Evolutionary conservation across 176 grass and related monocot genomes (phyloP), one percentile per base, ranked within the genome.

Genomic region (Oryza longistaminata): DNA sequence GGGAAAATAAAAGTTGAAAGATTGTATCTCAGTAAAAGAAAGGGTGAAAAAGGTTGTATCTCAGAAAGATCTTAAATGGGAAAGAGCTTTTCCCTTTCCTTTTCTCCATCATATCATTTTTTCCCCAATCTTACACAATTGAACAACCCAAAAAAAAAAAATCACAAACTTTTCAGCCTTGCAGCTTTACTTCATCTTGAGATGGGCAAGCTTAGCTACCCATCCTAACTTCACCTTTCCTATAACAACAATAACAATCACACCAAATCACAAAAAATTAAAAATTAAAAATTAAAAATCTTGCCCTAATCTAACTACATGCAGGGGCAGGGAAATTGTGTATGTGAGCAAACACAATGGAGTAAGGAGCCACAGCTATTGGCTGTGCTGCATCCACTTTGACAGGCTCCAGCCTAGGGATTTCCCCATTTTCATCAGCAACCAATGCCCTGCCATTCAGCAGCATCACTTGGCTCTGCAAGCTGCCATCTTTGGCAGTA

Each of bases 401-500:
- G 1, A 84, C 76, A 15, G 79, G 85, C 24, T 88, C 78, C 11
- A 92, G 11, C 12, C 49, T 61, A 34, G 94, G 94, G 74, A 97
- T 94, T 68, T 40, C 81, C 11, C 87, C 92, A 7, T 86, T 35
- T 17, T 85, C 76, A 70, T 81, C 89, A 14, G 91, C 77, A 52
- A 68, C 85, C 88, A 94, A 68, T 45, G 86, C 58, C 64, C 11
- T 82, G 53, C 91, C 91, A 77, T 97, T 97, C 19, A 94, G 82
- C 74, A 94, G 35, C 94, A 97, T 82, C 25, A 80, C 84, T 72
- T 97, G 94, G 89, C 94, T 94, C 11, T 86, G 89, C 62, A 97
- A 42, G 40, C 88, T 14, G 31, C 94, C 87, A 62, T 79, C 85
- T 26, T 82, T 52, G 13, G 87, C 53, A 5, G 89, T 87, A 10